Conservation (phyloP, 2,329 filamentous ascomycete genomes). For the Venturia pyrina region DNA sequence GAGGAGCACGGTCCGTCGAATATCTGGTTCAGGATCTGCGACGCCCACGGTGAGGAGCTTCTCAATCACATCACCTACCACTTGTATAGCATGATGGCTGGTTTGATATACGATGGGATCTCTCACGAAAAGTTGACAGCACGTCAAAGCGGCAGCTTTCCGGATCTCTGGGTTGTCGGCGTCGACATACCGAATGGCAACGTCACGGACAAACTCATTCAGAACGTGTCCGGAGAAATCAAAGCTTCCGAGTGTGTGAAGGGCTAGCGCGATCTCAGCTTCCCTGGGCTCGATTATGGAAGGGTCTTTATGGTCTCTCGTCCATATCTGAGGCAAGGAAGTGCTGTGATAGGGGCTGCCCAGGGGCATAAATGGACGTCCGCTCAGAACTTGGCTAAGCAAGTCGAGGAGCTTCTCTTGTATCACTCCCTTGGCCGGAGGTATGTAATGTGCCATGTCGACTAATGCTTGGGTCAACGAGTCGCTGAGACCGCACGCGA, state of each 20-base stretch:
- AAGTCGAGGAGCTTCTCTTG: constrained; percentile 91
- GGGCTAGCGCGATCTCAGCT: constrained; percentile 79
- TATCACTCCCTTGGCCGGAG: constrained; percentile 82
- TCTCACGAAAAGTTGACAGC: constrained; percentile 92
- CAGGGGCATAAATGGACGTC: constrained; percentile 82
- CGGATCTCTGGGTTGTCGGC: constrained; percentile 90
- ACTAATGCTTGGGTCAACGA: constrained; percentile 91
- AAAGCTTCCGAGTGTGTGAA: constrained; percentile 95
- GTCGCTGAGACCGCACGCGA: constrained; percentile 87
- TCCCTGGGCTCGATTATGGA: constrained; percentile 71
- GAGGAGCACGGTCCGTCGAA: constrained; percentile 76
- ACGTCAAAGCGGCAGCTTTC: constrained; percentile 89
- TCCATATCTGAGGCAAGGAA: constrained; percentile 68
- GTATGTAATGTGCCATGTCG: constrained; percentile 98
- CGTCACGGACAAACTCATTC: constrained; percentile 97
- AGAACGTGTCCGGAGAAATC: constrained; percentile 83
- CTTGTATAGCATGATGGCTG: constrained; percentile 90
- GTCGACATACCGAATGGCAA: constrained; percentile 95
- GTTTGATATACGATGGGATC: constrained; percentile 98
- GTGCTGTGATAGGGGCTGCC: constrained; percentile 86
- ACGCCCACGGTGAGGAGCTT: constrained; percentile 91
- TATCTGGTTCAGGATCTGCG: constrained; percentile 78
- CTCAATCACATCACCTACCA: constrained; percentile 96
- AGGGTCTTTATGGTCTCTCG: constrained; percentile 78
- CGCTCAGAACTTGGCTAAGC: constrained; percentile 86